These are phyloP conservation scores for Rhinocladiella mackenziei DNA, from an alignment of 2,329 filamentous ascomycete genomes.

Conservation along the genomic window DNA sequence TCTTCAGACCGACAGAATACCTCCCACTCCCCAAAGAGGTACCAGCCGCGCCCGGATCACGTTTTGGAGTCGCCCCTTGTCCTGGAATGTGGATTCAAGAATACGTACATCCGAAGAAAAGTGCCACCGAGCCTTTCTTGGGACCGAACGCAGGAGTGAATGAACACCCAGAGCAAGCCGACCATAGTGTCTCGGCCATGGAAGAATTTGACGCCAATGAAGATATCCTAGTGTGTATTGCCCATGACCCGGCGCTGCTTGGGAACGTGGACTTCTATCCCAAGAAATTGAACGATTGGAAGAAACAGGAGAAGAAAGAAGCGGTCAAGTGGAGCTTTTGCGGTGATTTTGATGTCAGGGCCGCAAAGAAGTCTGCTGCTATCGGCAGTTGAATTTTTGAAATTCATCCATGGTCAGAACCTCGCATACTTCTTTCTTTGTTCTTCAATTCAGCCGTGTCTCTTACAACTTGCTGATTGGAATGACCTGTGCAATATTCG, in stretches of 20 bases:
- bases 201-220: conserved; percentile 36
- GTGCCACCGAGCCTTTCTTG: conserved; percentile 4
- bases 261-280: conserved; percentile 37
- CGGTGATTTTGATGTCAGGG: conserved; percentile 6
- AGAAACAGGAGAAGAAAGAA: conserved; percentile 32
- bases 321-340: conserved; percentile 7
- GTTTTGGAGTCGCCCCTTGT: conserved; percentile 1
- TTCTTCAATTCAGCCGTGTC: too few species aligned
- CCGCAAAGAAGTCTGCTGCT: too few species aligned
- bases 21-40: conserved; percentile 4
- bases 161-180: conserved; percentile 16
- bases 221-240: conserved; percentile 35
- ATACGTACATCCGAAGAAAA: conserved; percentile 3
- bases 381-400: too few species aligned
- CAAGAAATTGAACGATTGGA: conserved; percentile 34
- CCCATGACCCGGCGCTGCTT: conserved; percentile 36
- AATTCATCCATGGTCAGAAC: too few species aligned
- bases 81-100: conserved; percentile 4
- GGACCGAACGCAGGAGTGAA: background rate
- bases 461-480: too few species aligned
- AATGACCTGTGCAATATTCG: too few species aligned
- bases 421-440: too few species aligned
- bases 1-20: conserved; percentile 31
- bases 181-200: conserved; percentile 33
- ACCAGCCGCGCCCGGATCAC: background rate